These are phyloP conservation scores for Dacryopinax spathularia DNA, from an alignment of 768 basidiomycete genomes.

Conservation along the genomic window DNA sequence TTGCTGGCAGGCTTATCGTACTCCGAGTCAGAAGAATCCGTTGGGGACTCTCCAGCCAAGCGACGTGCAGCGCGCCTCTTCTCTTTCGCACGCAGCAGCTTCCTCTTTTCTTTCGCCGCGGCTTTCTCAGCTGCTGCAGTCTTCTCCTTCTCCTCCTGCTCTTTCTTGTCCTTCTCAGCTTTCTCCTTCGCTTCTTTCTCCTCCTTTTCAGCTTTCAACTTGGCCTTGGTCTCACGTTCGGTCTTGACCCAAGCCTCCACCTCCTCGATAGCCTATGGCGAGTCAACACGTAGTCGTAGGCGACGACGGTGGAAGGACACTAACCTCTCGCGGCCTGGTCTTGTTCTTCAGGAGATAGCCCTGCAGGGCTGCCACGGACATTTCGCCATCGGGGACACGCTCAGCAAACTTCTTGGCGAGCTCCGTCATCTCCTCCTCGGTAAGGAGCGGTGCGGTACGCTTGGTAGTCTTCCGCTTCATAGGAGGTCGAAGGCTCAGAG, in stretches of 20 bases:
- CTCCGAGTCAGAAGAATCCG: neutral
- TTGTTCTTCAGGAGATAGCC: constrained; percentile 66
- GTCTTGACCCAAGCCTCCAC: constrained; percentile 34
- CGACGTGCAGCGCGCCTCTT: neutral
- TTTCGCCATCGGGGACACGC: constrained; percentile 72
- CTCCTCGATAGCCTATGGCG: neutral
- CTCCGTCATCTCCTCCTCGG: constrained; percentile 58
- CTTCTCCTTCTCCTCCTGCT: constrained; percentile 2
- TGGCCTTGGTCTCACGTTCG: constrained; percentile 72
- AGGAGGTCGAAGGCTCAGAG: neutral
- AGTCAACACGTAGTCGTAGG: neutral
- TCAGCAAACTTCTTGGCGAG: constrained; percentile 73
- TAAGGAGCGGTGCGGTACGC: constrained; percentile 52
- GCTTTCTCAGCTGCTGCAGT: neutral
- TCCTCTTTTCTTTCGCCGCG: constrained; percentile 1
- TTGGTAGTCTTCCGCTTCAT: constrained; percentile 35
- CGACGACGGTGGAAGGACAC: neutral
- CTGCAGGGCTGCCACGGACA: constrained; percentile 74
- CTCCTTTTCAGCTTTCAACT: constrained; percentile 47
- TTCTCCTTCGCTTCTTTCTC: constrained; percentile 42
- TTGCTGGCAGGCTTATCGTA: neutral
- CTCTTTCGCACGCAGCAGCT: neutral
- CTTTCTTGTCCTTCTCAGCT: neutral
- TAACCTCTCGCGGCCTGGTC: constrained; percentile 58
- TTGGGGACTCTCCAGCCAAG: neutral